Evolutionary conservation across 2,329 filamentous ascomycete genomes (phyloP), one percentile per base, ranked within the genome.

Genomic region (Hirsutella rhossiliensis): DNA sequence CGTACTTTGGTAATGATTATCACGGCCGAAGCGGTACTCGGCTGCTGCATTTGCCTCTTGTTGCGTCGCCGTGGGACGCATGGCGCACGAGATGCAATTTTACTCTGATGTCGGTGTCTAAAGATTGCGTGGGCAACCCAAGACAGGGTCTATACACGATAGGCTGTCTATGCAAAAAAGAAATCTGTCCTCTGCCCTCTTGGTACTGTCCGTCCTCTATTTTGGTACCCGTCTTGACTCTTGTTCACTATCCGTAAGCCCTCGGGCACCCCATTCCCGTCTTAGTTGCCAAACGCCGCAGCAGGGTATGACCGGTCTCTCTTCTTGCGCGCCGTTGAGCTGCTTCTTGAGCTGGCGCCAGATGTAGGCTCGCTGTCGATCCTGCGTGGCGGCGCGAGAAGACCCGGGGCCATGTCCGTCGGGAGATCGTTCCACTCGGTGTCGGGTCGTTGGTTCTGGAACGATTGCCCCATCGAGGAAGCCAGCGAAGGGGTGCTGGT

Each of bases 401-500:
- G 50, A 3, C 57, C 46, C 18, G 59, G 54, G 11, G 72, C 59
- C 74, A 81, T 79, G 42, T 82, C 78, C 11, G 68, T 65, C 0
- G 78, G 78, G 11, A 82, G 54, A 54, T 82, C 78, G 60, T 82
- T 82, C 78, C 78, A 82, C 55, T 82, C 78, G 28, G 62, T 75
- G 18, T 75, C 71, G 3, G 78, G 72, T 7, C 77, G 67, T 51
- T 66, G 60, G 46, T 75, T 80, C 58, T 81, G 78, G 56, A 71
- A 82, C 1, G 76, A 80, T 40, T 65, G 59, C 4, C 63, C 62
- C 15, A 58, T 54, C 8, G 43, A 38, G 3, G 51, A 49, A 8
- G 48, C 48, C 19, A 58, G 54, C 19, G 55, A 53, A 2, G 55
- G 55, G 34, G 44, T 50, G 30, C 48, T 34, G 45, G 50, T 31